Evolutionary conservation across 164 flowering plant species (phyloP), one percentile per base, ranked within the genome.

Genomic region (Saururus chinensis): DNA sequence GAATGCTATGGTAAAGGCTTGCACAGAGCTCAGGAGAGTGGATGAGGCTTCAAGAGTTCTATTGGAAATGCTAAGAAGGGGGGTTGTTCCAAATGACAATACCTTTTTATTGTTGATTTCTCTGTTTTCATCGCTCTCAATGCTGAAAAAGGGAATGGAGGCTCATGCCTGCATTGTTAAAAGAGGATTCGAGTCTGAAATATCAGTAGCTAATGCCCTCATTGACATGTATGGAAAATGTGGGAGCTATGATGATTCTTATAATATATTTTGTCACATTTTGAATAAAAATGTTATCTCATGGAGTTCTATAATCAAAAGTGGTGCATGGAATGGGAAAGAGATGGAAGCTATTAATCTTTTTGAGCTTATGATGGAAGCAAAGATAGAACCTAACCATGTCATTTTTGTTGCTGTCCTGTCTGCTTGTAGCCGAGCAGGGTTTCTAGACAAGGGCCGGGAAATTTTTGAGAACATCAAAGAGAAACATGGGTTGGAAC

Each of bases 211-310:
- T 25, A 61, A 67, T 67, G 41, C 65, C 21, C 64, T 67, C 10
- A 67, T 74, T 51, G 71, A 74, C 61, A 67, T 70, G 71, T 70
- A 74, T 54, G 71, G 69, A 19, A 74, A 67, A 64, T 74, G 73
- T 61, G 74, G 74, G 53, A 53, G 57, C 4, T 48, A 70, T 19
- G 61, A 53, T 57, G 56, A 58, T 61, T 60, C 64, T 9, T 37
- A 13, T 25, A 24, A 1, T 7, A 26, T 67, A 37, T 67, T 67
- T 37, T 12, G 55, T 25, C 30, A 30, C 21, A 61, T 67, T 45
- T 22, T 19, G 23, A 60, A 67, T 20, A 67, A 67, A 55, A 64
- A 67, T 61, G 70, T 55, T 12, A 45, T 61, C 16, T 60, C 70
- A 45, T 67, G 70, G 70, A 67, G 60, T 48, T 60, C 57, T 14